Evolutionary conservation across 306 rosid species (phyloP).

Genomic region (Fragaria vesca): DNA sequence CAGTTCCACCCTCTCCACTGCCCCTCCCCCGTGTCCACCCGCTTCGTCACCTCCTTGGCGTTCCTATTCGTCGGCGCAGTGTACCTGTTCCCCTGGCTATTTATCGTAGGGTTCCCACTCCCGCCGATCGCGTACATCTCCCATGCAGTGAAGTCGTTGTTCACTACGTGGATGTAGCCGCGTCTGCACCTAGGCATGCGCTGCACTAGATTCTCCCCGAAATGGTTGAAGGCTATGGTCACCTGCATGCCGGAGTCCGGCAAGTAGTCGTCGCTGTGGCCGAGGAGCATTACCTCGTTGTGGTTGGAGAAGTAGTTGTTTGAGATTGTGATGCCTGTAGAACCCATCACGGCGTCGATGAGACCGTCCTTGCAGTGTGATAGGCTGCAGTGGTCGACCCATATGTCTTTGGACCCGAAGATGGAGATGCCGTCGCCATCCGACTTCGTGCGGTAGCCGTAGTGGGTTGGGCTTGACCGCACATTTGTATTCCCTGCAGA

Average conservation of each 20-base stretch:
- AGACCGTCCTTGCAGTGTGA: slow-evolving; percentile 88
- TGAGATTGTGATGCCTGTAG: slow-evolving; percentile 80
- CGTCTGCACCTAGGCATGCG: slow-evolving; percentile 87
- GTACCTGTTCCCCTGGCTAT: slow-evolving; percentile 81
- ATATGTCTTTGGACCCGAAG: slow-evolving; percentile 61
- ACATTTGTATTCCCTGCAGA: slow-evolving; percentile 55
- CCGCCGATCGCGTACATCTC: slow-evolving; percentile 97
- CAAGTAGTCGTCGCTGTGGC: slow-evolving; percentile 71
- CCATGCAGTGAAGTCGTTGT: slow-evolving; percentile 82
- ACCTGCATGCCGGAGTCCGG: slow-evolving; percentile 84
- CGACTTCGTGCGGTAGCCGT: slow-evolving; percentile 61
- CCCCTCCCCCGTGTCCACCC: slow-evolving; percentile 52
- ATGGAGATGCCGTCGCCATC: slow-evolving; percentile 93
- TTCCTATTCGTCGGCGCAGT: slow-evolving; percentile 54
- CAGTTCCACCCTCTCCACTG: slow-evolving; percentile 80
- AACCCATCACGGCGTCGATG: slow-evolving; percentile 84
- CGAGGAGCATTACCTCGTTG: slow-evolving; percentile 81
- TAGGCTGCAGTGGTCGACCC: slow-evolving; percentile 85
- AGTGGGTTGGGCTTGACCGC: slow-evolving; percentile 71
- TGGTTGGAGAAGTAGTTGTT: slow-evolving; percentile 83
- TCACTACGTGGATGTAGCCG: slow-evolving; percentile 85
- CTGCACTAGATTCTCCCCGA: slow-evolving; percentile 72
- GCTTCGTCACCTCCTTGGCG: slow-evolving; percentile 80
- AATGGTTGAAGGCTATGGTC: slow-evolving; percentile 89
- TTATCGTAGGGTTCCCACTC: slow-evolving; percentile 69